Conservation (phyloP, 2,329 filamentous ascomycete genomes). For the Malbranchea zuffiana region DNA sequence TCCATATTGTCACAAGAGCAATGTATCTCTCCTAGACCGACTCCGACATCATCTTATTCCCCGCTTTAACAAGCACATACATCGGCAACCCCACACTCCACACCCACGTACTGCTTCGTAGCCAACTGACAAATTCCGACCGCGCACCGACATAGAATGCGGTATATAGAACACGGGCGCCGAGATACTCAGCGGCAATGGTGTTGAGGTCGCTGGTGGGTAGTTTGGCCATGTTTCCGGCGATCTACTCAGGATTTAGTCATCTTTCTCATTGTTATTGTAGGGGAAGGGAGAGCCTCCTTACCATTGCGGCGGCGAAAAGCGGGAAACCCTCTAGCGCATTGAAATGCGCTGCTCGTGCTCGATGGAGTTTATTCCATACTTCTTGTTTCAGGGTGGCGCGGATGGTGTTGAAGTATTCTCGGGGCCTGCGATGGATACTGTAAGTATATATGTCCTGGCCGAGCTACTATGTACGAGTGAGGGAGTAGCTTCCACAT, state of each 20-base stretch:
- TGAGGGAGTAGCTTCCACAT: neutral
- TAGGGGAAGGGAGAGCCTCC: neutral
- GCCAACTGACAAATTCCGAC: slow-evolving; percentile 25
- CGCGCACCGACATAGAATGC: slow-evolving; percentile 25
- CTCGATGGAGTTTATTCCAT: slow-evolving; percentile 19
- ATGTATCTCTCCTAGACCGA: too few species aligned
- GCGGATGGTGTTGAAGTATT: slow-evolving; percentile 24
- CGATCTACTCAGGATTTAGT: slow-evolving; percentile 16
- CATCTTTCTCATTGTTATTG: neutral
- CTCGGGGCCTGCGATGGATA: slow-evolving; percentile 19
- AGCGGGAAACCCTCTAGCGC: slow-evolving; percentile 26
- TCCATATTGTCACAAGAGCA: too few species aligned
- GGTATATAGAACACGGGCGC: slow-evolving; percentile 25
- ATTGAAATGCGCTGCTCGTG: slow-evolving; percentile 27
- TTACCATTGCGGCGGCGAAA: slow-evolving; percentile 28
- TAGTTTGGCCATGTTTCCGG: slow-evolving; percentile 25
- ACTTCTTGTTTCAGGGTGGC: slow-evolving; percentile 18
- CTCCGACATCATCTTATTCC: too few species aligned
- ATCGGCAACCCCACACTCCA: slow-evolving; percentile 27
- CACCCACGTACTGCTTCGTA: slow-evolving; percentile 24
- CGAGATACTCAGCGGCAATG: slow-evolving; percentile 25
- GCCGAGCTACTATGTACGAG: neutral
- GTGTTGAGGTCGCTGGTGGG: slow-evolving; percentile 24
- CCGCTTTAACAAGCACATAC: slow-evolving; percentile 24
- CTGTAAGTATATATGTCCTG: too few species aligned